Base-by-base conservation (phyloP, 2,329 filamentous ascomycete species). In the Fonsecaea pedrosoi region DNA sequence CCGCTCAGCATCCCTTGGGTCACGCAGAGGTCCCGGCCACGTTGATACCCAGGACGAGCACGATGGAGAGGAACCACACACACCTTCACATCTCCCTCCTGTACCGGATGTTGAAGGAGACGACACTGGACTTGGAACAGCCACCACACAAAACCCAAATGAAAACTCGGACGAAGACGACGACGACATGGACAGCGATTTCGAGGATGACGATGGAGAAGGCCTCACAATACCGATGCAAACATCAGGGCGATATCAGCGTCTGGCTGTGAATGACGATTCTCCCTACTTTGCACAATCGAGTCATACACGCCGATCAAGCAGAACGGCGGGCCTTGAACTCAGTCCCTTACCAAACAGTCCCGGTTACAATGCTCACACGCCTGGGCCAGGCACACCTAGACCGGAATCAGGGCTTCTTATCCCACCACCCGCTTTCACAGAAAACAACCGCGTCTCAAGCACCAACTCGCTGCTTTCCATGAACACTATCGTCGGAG, bases 401-500 rank as follows among this genome's bases (percentile, higher is more conserved):
- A 75, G 76, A 3, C 73, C 72, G 1, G 78, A 79, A 9, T 76
- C 79, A 7, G 74, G 73, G 3, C 70, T 78, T 12, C 64, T 73
- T 21, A 56, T 65, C 34, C 66, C 69, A 35, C 71, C 69, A 21
- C 66, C 69, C 60, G 58, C 45, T 7, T 30, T 68, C 2, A 59
- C 57, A 30, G 65, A 59, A 10, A 55, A 58, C 40, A 67, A 66
- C 32, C 65, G 65, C 10, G 48, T 69, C n/a, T 71, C 70, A 13
- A 61, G 66, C 5, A 56, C 40, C 21, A 64, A 78, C 54, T 85
- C 83, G 1, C 78, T 79, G 2, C 79, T 89, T 32, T 87, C 85
- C 34, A 79, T 88, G 3, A 80, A 86, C 61, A 82, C 82, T 2
- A 82, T 90, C 35, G 81, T 89, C 32, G 85, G 87, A 18, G 86